phyloP scores from a whole-genome alignment of 2,329 filamentous ascomycete genomes.

The Aspergillus thermomutatus region DNA sequence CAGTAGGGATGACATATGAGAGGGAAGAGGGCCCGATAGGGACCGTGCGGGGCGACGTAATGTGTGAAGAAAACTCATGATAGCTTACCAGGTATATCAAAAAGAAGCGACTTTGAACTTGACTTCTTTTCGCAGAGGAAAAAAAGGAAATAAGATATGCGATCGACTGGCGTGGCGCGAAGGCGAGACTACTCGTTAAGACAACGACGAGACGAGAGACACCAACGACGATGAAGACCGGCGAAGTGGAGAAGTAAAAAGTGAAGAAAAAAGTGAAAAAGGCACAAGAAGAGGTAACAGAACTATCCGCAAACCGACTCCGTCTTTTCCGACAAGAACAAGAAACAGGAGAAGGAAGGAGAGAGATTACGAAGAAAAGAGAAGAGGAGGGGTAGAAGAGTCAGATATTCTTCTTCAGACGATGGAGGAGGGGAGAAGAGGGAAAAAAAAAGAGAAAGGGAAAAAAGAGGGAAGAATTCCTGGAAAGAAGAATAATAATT shows the following conservation, averaged over 20 bases:
- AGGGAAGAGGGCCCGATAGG: neutral
- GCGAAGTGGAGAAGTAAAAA: slow-evolving; percentile 21
- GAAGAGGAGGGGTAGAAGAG: slow-evolving; percentile 19
- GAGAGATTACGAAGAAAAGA: slow-evolving; percentile 13
- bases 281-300: slow-evolving; percentile 17
- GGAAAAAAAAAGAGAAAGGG: slow-evolving; percentile 14
- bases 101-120: slow-evolving; percentile 11
- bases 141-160: slow-evolving; percentile 15
- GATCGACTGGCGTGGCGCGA: slow-evolving; percentile 18
- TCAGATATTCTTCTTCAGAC: slow-evolving; percentile 17
- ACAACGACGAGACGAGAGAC: slow-evolving; percentile 18
- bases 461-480: slow-evolving; percentile 14
- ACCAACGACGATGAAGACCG: slow-evolving; percentile 24
- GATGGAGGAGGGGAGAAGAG: slow-evolving; percentile 14
- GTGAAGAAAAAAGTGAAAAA: slow-evolving; percentile 17
- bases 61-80: neutral
- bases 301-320: slow-evolving; percentile 30
- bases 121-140: slow-evolving; percentile 15
- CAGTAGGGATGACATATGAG: neutral
- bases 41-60: neutral
- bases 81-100: slow-evolving; percentile 22
- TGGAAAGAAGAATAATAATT: slow-evolving; percentile 5
- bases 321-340: slow-evolving; percentile 27
- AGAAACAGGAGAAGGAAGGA: slow-evolving; percentile 20
- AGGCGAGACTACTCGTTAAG: slow-evolving; percentile 15